Base-by-base conservation (phyloP, 2,329 filamentous ascomycete genomes). In the Fusarium poae region DNA sequence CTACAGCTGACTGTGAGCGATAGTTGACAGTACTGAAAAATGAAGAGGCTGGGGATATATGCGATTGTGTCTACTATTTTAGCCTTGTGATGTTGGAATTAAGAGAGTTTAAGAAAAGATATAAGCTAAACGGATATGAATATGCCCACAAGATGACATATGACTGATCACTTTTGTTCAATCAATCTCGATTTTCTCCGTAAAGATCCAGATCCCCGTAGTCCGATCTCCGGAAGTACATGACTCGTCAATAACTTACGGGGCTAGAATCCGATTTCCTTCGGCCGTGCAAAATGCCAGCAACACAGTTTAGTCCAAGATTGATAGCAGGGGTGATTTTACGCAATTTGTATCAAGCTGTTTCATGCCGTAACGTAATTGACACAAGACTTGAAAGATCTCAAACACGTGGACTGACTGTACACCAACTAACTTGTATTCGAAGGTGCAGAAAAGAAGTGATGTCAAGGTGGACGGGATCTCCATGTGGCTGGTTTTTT, bases 361-460 rank as follows among this genome's bases (percentile, higher is more conserved):
- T 32, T 29, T 10, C 16, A 21, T 13, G 10, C 8, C 5, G 13
- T 3, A 23, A 11, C 25, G 18, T 45, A 32, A 25, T 13, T 3
- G 27, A 20, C 3, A 53, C 13, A 18, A 34, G 13, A 2, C 1
- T 16, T 9, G 2, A 13, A 13, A 53, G 13, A 42, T 37, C 8
- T 8, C 23, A 16, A 15, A 13, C 18, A 0, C 2, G 9, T 8
- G n/a, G 2, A 39, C 6, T 20, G 35, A 20, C 6, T n/a, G n/a
- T n/a, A n/a, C n/a, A n/a, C n/a, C n/a, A n/a, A n/a, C n/a, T n/a
- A n/a, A n/a, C n/a, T n/a, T n/a, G n/a, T n/a, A n/a, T n/a, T n/a
- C n/a, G n/a, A n/a, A n/a, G n/a, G n/a, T n/a, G n/a, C n/a, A 2
- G n/a, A 20, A 39, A 39, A 20, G 1, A 4, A 1, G 3, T 4